Base-by-base conservation (phyloP, 345 rosid species). In the Corchorus olitorius region DNA sequence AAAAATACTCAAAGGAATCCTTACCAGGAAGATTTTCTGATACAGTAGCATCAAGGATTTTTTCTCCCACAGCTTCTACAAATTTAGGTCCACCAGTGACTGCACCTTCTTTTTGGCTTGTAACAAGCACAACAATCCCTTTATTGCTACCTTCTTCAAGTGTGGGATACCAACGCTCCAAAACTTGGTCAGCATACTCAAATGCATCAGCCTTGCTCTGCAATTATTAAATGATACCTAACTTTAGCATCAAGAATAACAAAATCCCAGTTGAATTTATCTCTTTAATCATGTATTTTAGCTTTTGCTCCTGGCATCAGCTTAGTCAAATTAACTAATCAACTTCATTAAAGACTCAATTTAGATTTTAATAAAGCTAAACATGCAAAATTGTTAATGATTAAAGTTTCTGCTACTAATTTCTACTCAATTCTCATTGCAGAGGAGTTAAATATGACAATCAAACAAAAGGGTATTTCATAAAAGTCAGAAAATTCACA, bases 161-260 rank as follows among this genome's bases (percentile, higher is more conserved):
- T 0, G 91, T 82, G 11, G 99, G 99, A 82, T 93, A 96, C 98
- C 98, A 96, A 64, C 81, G 83, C 84, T 96, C 99, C 78, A 96
- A 81, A 54, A 96, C 94, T 85, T 93, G 97, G 80, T 96, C 99
- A 75, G 98, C 98, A 79, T 89, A 93, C 92, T 96, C 99, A 70
- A 93, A 96, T 34, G 99, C 99, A 91, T 96, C 99, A 76, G 99
- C 99, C 84, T 96, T 96, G 86, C 97, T 96, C 99, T 95, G 87
- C 86, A 81, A 35, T 76, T 72, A 72, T 81, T n/a, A n/a, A n/a
- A 77, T 41, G 34, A 45, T 34, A 60, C 53, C 70, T 60, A 39
- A 73, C 37, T 70, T 69, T 71, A 75, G 35, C 22, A 53, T 17
- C 78, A 37, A 77, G 69, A 68, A 35, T 22, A 14, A 41, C n/a